Evolutionary conservation across 2,329 filamentous ascomycete species (phyloP).

Genomic region (Periglandula ipomoeae): DNA sequence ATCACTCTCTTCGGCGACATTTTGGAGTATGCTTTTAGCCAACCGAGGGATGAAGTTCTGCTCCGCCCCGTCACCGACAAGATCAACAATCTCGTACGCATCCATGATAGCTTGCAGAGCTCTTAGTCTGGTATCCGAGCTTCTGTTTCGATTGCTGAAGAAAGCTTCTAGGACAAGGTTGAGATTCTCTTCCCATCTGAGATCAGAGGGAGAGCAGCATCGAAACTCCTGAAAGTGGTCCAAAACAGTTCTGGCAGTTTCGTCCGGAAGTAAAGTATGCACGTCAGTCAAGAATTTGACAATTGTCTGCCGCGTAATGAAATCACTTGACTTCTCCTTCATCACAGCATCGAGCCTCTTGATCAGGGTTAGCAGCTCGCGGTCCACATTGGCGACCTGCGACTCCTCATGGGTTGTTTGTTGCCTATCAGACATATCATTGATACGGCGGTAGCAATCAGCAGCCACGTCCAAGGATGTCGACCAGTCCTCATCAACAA

Average conservation of each 20-base stretch:
- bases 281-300: slow-evolving; percentile 58
- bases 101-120: slow-evolving; percentile 53
- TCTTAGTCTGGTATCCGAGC: slow-evolving; percentile 51
- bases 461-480: slow-evolving; percentile 49
- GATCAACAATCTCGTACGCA: slow-evolving; percentile 48
- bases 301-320: slow-evolving; percentile 56
- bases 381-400: slow-evolving; percentile 28
- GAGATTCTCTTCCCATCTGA: slow-evolving; percentile 58
- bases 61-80: slow-evolving; percentile 50
- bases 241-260: slow-evolving; percentile 53
- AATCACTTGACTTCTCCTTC: slow-evolving; percentile 37
- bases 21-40: slow-evolving; percentile 51
- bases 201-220: slow-evolving; percentile 62
- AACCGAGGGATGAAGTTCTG: slow-evolving; percentile 48
- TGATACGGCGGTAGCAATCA: slow-evolving; percentile 37
- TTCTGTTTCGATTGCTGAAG: slow-evolving; percentile 51
- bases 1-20: slow-evolving; percentile 55
- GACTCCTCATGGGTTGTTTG: slow-evolving; percentile 17
- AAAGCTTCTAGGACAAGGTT: slow-evolving; percentile 52
- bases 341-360: slow-evolving; percentile 39
- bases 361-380: slow-evolving; percentile 37
- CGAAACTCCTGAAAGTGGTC: slow-evolving; percentile 60
- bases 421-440: slow-evolving; percentile 16
- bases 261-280: slow-evolving; percentile 53
- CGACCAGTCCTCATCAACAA: slow-evolving; percentile 59